Evolutionary conservation across 2,329 filamentous ascomycete species (phyloP).

Genomic region (Cladosporium oxysporum): DNA sequence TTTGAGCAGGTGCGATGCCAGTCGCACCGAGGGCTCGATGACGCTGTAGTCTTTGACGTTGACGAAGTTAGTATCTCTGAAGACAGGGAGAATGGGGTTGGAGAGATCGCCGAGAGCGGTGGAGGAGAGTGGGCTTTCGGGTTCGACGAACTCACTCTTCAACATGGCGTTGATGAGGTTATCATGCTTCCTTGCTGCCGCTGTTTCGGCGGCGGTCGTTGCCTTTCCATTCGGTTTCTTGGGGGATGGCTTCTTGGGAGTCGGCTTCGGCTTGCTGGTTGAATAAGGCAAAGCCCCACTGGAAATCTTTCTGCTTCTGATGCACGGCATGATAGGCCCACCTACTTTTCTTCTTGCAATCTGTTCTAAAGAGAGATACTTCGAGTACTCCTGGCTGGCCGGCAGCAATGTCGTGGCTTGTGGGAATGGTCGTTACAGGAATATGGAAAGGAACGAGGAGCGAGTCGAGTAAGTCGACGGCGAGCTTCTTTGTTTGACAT

Average conservation of each 20-base stretch:
- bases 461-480: background rate
- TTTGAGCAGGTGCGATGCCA: background rate
- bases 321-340: background rate
- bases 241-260: background rate
- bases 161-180: background rate
- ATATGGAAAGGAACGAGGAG: background rate
- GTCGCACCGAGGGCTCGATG: conserved; percentile 1
- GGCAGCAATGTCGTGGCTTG: background rate
- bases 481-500: background rate
- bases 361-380: background rate
- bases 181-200: background rate
- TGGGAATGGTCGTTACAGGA: background rate
- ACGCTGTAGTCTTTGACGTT: background rate
- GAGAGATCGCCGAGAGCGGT: conserved; percentile 1
- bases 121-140: background rate
- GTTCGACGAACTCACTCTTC: conserved; percentile 4
- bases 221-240: background rate
- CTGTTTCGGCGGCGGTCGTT: background rate
- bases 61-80: conserved; percentile 9
- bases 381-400: background rate
- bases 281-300: background rate
- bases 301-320: background rate
- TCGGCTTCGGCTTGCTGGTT: background rate
- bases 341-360: background rate
- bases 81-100: conserved; percentile 4